These are phyloP conservation scores for Mariannaea sp. DNA, from an alignment of 2,329 filamentous ascomycete genomes.

Conservation along the genomic window DNA sequence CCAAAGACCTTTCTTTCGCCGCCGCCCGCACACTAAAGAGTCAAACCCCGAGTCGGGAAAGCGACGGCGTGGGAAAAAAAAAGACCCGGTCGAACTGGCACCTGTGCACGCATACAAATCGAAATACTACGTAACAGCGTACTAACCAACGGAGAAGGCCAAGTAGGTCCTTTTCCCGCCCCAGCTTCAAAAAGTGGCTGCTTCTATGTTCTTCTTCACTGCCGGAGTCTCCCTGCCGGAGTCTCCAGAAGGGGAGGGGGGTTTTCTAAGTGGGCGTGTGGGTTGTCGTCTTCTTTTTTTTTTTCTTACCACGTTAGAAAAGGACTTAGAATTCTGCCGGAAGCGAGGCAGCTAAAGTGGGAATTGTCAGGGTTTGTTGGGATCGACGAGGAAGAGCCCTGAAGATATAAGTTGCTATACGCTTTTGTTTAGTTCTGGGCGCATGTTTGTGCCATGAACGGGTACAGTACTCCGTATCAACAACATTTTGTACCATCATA, in stretches of 20 bases:
- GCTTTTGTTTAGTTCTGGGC: constrained; percentile 1
- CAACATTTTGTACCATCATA: no score
- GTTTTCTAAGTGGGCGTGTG: background rate
- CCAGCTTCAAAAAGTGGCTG: constrained; percentile 12
- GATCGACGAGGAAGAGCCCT: background rate
- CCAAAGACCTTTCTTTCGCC: no score
- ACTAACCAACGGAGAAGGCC: no score
- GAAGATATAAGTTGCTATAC: no score
- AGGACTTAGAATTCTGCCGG: constrained; percentile 7
- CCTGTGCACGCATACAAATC: no score
- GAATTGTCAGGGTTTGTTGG: background rate
- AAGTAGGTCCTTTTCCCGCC: constrained; percentile 27
- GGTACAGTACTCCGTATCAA: no score
- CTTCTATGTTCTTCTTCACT: background rate
- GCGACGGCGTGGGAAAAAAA: no score
- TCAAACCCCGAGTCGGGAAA: no score
- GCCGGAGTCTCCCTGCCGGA: constrained; percentile 25
- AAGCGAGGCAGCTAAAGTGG: background rate
- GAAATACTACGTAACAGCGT: no score
- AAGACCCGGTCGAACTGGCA: no score
- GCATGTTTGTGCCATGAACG: background rate
- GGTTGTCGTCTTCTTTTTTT: background rate
- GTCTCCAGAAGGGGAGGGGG: background rate
- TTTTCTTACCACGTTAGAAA: background rate
- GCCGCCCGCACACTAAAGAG: no score